A percentile compares a stretch with the other conserved stretches of the same genome.
phyloP scores from a whole-genome alignment of 371 early-diverging fungal genomes.

The Dinochytrium kinnereticum region DNA sequence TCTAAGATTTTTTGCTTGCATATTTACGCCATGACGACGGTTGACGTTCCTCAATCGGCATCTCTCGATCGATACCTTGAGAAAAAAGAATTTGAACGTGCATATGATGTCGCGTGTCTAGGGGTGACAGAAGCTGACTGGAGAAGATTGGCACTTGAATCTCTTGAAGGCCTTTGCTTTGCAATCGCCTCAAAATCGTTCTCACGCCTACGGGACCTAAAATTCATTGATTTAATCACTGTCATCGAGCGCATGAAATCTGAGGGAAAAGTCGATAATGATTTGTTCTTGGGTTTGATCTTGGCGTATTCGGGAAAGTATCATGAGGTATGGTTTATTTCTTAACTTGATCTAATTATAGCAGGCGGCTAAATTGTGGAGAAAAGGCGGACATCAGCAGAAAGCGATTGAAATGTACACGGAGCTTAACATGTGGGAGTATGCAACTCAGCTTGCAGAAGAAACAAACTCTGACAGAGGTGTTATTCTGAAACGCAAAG shows the following conservation, averaged over 20 bases:
- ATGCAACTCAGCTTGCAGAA: constrained; percentile 56
- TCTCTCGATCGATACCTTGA: constrained; percentile 56
- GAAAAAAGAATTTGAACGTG: constrained; percentile 46
- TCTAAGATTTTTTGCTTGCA: constrained; percentile 55
- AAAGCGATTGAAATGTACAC: constrained; percentile 62
- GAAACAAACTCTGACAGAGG: constrained; percentile 45
- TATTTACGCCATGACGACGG: constrained; percentile 52
- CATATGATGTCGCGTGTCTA: constrained; percentile 52
- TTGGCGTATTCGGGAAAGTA: constrained; percentile 47
- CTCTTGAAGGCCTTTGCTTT: constrained; percentile 49
- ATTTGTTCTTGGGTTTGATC: constrained; percentile 49
- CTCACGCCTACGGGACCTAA: constrained; percentile 47
- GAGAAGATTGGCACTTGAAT: constrained; percentile 50
- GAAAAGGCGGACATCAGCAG: constrained; percentile 43
- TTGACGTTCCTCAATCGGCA: constrained; percentile 55
- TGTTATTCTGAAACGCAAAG: constrained; percentile 55
- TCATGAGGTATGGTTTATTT: constrained; percentile 45
- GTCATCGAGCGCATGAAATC: constrained; percentile 37
- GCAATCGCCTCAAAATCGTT: constrained; percentile 54
- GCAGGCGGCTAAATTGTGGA: constrained; percentile 56
- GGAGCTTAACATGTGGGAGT: constrained; percentile 61
- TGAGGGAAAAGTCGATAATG: constrained; percentile 43
- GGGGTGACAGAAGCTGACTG: constrained; percentile 61
- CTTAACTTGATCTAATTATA: background rate
- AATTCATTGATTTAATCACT: constrained; percentile 45